phyloP scores from a whole-genome alignment of 1,284 basidiomycete genomes.

The Termitomyces sp. region DNA sequence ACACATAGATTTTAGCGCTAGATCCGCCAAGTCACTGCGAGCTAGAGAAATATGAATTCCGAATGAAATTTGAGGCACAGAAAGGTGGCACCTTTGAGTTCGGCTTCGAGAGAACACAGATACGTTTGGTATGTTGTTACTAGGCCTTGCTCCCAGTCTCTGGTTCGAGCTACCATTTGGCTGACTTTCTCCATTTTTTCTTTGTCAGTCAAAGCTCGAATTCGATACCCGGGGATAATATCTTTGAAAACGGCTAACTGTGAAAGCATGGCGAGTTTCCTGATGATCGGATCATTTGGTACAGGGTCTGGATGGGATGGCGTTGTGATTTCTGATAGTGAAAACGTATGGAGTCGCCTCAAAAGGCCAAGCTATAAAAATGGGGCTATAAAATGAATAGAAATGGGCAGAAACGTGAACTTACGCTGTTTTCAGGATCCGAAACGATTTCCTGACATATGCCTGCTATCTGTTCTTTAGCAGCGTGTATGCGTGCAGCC shows the following conservation, averaged over 20 bases:
- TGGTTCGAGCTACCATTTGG: slow-evolving; percentile 84
- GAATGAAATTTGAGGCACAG: slow-evolving; percentile 13
- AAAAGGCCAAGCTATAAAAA: slow-evolving; percentile 73
- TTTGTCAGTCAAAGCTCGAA: slow-evolving; percentile 84
- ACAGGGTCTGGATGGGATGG: slow-evolving; percentile 64
- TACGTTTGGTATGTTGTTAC: slow-evolving; percentile 88
- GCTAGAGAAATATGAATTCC: slow-evolving; percentile 38
- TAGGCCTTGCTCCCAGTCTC: slow-evolving; percentile 97
- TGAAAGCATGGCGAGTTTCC: slow-evolving; percentile 86
- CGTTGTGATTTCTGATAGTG: slow-evolving; percentile 65
- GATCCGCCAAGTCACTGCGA: slow-evolving; percentile 65
- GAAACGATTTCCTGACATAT: slow-evolving; percentile 87
- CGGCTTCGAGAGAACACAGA: slow-evolving; percentile 79
- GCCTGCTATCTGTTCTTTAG: slow-evolving; percentile 86
- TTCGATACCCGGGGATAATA: slow-evolving; percentile 87
- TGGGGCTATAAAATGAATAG: neutral
- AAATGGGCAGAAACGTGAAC: slow-evolving; percentile 22
- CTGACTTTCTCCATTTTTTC: slow-evolving; percentile 93
- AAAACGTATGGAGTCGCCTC: slow-evolving; percentile 82
- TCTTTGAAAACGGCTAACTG: slow-evolving; percentile 95
- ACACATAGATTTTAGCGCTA: slow-evolving; percentile 83
- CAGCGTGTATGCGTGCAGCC: slow-evolving; percentile 64
- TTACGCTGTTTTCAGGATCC: slow-evolving; percentile 79
- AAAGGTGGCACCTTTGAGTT: slow-evolving; percentile 71
- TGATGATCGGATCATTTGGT: slow-evolving; percentile 76